Conservation (phyloP, 2,329 filamentous ascomycete genomes). For the Phaeomoniella chlamydospora region DNA sequence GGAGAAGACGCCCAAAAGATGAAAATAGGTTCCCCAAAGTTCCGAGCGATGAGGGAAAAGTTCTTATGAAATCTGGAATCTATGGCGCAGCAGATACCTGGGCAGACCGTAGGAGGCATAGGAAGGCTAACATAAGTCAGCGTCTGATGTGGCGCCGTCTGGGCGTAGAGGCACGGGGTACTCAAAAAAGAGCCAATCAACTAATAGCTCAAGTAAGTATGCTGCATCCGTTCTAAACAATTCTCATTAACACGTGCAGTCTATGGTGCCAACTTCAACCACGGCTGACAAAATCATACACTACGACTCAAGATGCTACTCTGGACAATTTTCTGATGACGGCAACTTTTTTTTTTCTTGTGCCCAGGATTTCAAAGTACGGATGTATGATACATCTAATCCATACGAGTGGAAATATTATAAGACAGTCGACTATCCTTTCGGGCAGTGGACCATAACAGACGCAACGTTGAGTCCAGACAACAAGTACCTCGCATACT, state of each 20-base stretch:
- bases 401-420: slow-evolving; percentile 94
- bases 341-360: slow-evolving; percentile 95
- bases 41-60: slow-evolving; percentile 60
- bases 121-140: slow-evolving; percentile 46
- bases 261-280: slow-evolving; percentile 56
- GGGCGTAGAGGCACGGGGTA: slow-evolving; percentile 47
- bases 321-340: slow-evolving; percentile 90
- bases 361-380: slow-evolving; percentile 82
- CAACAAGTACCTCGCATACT: slow-evolving; percentile 84
- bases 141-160: slow-evolving; percentile 71
- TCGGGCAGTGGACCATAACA: slow-evolving; percentile 89
- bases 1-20: slow-evolving; percentile 30
- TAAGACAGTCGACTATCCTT: slow-evolving; percentile 74
- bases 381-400: slow-evolving; percentile 96
- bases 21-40: slow-evolving; percentile 60
- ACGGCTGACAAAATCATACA: slow-evolving; percentile 77
- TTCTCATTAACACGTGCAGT: slow-evolving; percentile 26
- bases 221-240: neutral
- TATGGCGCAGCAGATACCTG: slow-evolving; percentile 59
- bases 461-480: slow-evolving; percentile 84
- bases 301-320: slow-evolving; percentile 76
- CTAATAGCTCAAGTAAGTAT: slow-evolving; percentile 52
- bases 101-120: slow-evolving; percentile 35
- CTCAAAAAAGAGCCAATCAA: slow-evolving; percentile 45
- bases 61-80: slow-evolving; percentile 66